A percentile compares a stretch with the other conserved stretches of the same genome.
phyloP scores from a whole-genome alignment of 2,329 filamentous ascomycete species.

The Eutypa lata region DNA sequence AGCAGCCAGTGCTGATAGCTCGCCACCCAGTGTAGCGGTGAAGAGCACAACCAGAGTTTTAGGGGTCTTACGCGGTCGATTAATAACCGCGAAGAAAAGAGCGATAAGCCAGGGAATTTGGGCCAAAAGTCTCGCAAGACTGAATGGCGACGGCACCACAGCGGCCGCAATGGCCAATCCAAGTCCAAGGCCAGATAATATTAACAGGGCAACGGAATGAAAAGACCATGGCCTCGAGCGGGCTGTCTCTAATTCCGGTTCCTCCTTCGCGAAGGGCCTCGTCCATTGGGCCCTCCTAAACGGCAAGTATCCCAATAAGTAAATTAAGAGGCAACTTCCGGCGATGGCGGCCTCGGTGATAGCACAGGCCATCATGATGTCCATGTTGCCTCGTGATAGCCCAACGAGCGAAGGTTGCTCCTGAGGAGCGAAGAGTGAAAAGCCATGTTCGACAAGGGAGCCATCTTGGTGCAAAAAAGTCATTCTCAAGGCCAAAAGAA shows the following conservation, averaged over 20 bases:
- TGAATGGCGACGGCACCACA: constrained; percentile 23
- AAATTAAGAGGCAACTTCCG: constrained; percentile 27
- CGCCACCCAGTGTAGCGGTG: constrained; percentile 29
- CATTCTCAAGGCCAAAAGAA: background rate
- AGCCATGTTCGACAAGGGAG: background rate
- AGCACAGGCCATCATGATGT: constrained; percentile 14
- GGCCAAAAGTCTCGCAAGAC: constrained; percentile 28
- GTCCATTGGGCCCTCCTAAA: constrained; percentile 37
- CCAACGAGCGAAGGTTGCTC: background rate
- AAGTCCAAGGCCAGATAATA: constrained; percentile 33
- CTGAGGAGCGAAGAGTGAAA: constrained; percentile 3
- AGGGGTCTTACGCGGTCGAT: constrained; percentile 40
- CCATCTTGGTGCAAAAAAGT: background rate
- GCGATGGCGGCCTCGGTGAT: constrained; percentile 29
- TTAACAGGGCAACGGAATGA: constrained; percentile 35
- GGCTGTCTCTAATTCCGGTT: background rate
- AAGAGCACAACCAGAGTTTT: constrained; percentile 39
- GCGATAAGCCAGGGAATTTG: constrained; percentile 37
- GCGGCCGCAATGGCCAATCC: constrained; percentile 29
- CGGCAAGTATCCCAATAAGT: constrained; percentile 19
- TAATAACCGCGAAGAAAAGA: constrained; percentile 33
- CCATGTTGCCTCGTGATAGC: constrained; percentile 12
- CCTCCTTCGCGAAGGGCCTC: constrained; percentile 41
- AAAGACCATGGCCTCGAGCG: constrained; percentile 31
- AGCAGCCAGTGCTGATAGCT: constrained; percentile 20